Conservation (phyloP, 495 filamentous ascomycete genomes). For the Glutinoglossum americanum region DNA sequence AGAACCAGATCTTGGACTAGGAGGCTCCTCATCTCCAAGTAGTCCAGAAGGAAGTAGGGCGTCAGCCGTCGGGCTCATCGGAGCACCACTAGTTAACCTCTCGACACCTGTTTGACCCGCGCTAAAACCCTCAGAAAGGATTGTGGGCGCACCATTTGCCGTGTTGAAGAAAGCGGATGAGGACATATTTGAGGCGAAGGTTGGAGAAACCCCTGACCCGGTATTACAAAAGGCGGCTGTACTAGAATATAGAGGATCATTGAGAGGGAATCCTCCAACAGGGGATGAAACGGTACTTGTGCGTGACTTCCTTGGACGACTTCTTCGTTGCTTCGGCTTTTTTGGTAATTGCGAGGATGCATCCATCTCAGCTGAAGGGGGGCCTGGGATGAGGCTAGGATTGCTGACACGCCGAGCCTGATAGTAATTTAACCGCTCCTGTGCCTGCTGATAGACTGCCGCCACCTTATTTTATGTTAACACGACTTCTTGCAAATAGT, state of each 20-base stretch:
- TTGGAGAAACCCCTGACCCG: slow-evolving; percentile 25
- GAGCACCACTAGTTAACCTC: slow-evolving; percentile 33
- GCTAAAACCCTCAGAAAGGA: slow-evolving; percentile 20
- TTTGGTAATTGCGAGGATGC: slow-evolving; percentile 4
- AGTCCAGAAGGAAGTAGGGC: slow-evolving; percentile 61
- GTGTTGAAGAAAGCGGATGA: slow-evolving; percentile 35
- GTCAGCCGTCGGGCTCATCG: slow-evolving; percentile 65
- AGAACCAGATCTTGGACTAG: slow-evolving; percentile 27
- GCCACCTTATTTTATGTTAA: slow-evolving; percentile 4
- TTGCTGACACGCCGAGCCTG: slow-evolving; percentile 12
- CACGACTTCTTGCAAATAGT: neutral
- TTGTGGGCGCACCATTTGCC: slow-evolving; percentile 32
- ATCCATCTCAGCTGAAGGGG: neutral
- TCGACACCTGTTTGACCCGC: slow-evolving; percentile 23
- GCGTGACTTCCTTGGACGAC: slow-evolving; percentile 33
- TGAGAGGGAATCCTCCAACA: slow-evolving; percentile 6
- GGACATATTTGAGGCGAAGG: slow-evolving; percentile 17
- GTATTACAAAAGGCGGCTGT: slow-evolving; percentile 17
- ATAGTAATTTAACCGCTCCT: slow-evolving; percentile 4
- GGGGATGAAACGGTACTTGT: slow-evolving; percentile 21
- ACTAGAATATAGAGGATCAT: slow-evolving; percentile 11
- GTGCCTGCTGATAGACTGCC: slow-evolving; percentile 5
- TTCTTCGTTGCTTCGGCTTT: slow-evolving; percentile 29
- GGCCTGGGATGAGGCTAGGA: neutral
- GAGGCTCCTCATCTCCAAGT: slow-evolving; percentile 52